Evolutionary conservation across 805 yeast species (phyloP), one percentile per base, ranked within the genome.

Genomic region (Cyberlindnera veronae): DNA sequence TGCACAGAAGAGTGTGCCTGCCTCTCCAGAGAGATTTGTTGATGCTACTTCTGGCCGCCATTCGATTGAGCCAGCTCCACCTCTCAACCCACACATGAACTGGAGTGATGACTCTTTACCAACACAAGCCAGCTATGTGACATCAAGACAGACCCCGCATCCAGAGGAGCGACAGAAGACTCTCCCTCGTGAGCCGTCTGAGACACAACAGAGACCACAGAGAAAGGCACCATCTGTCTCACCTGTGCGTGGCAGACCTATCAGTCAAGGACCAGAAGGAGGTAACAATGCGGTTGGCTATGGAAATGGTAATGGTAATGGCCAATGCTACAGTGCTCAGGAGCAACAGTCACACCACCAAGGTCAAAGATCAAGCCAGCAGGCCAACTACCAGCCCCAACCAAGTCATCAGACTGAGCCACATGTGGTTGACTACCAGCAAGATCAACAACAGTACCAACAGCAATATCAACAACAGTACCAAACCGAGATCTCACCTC

Each of bases 191-290:
- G 41, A 31, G 15, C 34, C 22, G 8, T 19, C 21, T 4, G 28
- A n/a, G 22, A 34, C 30, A 11, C 34, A 39, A 17, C 40, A 29
- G 21, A 36, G 32, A 29, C 38, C 39, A 29, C 44, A 34, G 28
- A 41, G 51, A 29, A 44, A 44, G 27, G 42, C 43, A 5, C 51
- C 48, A 11, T 24, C 44, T 12, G 18, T n/a, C 2, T 38, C 44
- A 12, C 44, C 46, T 18, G 32, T 26, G 3, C 44, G 42, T 34
- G 31, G 32, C n/a, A n/a, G n/a, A n/a, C n/a, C n/a, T n/a, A n/a
- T n/a, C n/a, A n/a, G n/a, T n/a, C n/a, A n/a, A n/a, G n/a, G n/a
- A n/a, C n/a, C n/a, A n/a, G n/a, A n/a, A n/a, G n/a, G n/a, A n/a
- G n/a, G n/a, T n/a, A n/a, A n/a, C n/a, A n/a, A n/a, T n/a, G n/a